Evolutionary conservation across 345 rosid genomes (phyloP).

Genomic region (Hibiscus tridactylites): DNA sequence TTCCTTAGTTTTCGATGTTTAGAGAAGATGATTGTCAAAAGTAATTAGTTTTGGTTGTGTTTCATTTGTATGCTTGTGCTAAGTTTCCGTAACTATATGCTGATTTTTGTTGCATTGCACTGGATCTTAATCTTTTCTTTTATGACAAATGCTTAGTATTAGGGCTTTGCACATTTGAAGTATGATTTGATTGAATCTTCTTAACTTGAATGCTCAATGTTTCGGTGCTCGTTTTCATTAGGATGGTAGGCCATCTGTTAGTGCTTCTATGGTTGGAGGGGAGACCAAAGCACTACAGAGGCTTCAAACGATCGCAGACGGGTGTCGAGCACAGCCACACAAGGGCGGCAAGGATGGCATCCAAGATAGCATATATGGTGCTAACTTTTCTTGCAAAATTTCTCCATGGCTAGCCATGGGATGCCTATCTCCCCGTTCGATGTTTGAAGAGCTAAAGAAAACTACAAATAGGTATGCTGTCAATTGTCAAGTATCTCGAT

Average conservation of each 20-base stretch:
- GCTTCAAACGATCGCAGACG: constrained; percentile 68
- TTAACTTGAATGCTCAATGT: no score
- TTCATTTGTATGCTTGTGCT: no score
- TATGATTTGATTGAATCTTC: no score
- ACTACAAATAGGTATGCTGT: constrained; percentile 43
- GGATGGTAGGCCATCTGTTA: constrained; percentile 54
- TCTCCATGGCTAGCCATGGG: constrained; percentile 94
- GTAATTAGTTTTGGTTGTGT: no score
- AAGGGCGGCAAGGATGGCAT: constrained; percentile 46
- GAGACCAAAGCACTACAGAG: constrained; percentile 83
- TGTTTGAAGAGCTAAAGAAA: constrained; percentile 88
- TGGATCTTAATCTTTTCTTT: no score
- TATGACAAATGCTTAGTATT: no score
- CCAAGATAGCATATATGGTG: constrained; percentile 64
- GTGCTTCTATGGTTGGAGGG: constrained; percentile 76
- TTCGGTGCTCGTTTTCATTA: constrained; percentile 13
- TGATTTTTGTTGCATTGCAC: no score
- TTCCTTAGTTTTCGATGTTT: no score
- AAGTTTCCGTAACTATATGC: no score
- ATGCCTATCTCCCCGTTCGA: constrained; percentile 82
- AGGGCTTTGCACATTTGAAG: no score
- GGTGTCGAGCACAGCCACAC: constrained; percentile 68
- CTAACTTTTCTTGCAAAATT: constrained; percentile 90
- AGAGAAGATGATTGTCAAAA: no score
- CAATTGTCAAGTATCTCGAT: neutral